Base-by-base conservation (phyloP, 2,329 filamentous ascomycete species). In the Emericellopsis atlantica region DNA sequence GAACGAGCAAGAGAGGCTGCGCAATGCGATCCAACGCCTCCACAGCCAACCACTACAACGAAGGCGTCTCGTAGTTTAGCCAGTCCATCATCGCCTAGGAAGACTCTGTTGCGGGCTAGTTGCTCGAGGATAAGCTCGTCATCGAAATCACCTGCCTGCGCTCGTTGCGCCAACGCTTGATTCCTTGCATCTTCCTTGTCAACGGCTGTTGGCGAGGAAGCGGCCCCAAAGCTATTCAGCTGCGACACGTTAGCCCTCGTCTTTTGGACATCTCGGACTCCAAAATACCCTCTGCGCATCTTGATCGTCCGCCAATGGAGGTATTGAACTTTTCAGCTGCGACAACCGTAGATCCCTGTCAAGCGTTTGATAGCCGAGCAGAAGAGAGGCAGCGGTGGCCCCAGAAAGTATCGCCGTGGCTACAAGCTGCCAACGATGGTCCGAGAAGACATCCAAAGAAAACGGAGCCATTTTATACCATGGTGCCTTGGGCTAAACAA, bases 21-120 rank as follows among this genome's bases (percentile, higher is more conserved):
- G 46, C 86, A 89, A 65, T 98, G 93, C 6, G 88, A 95, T 36
- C 92, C 92, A 5, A 98, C 92, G 34, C 92, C 92, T 47, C 92
- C 92, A 49, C 88, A 90, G 4, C 92, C 92, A 10, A 98, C 88
- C 2, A 98, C 76, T 32, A 96, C 72, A 37, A 98, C 76, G 53
- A 93, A 94, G 1, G 90, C 76, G 37, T 74, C 70, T 11, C 90
- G 84, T 24, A 98, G 74, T 54, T 84, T 87, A 14, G 70, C 67
- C 10, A 98, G 74, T 0, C 92, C 92, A 7, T 80, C 79, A 24
- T 90, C 79, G 12, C 76, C 86, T 10, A 98, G 76, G 56, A 98
- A 98, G 24, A 92, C 88, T 41, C 85, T 77, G 58, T 95, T 96
- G 39, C 92, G 81, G 2, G 90, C 89, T 11, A 98, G 74, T 60